Evolutionary conservation across 202 grass and related monocot species (phyloP), one percentile per base, ranked within the genome.

Genomic region (Zizania palustris): DNA sequence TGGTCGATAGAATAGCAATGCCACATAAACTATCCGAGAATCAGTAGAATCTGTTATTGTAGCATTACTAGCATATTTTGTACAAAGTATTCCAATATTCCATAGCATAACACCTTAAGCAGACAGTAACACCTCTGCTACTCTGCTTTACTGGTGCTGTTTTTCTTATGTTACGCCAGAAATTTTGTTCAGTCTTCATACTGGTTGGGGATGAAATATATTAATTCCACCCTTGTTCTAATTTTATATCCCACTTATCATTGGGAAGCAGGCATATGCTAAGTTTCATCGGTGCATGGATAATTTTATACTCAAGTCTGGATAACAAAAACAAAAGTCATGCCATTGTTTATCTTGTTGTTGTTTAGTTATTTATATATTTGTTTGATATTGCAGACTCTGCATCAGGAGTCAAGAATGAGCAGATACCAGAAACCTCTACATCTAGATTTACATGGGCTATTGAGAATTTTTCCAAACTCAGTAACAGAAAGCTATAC

Each of bases 391-490:
- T 54, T 78, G 80, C 67, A 66, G 90, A 86, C 79, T 86, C 71
- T 1, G 11, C 13, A 42, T 21, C 83, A 41, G 9, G 76, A 4
- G 41, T 67, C 64, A 86, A 88, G 34, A 80, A 69, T 9, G 83
- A 88, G 76, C 43, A 62, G 9, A 35, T 81, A 39, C 83, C 83
- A 79, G 90, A 89, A 73, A 60, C 86, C 63, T 67, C 83, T 63
- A 77, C 84, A 8, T 86, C 67, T 9, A 92, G 86, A 81, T 88
- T 88, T 88, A 92, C 71, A 18, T 92, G 86, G 90, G 59, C 63
- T 19, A 86, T 92, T 53, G 86, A 89, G 35, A 69, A 77, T 77
- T 79, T 92, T 67, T 77, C 38, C 12, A 83, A 71, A 9, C 42
- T 46, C 3, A 81, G 54, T 57, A 13, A 49, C 63, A 88, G 51